Conservation (phyloP, 192 early-diverging fungal species). For the Coemansia umbellata region DNA sequence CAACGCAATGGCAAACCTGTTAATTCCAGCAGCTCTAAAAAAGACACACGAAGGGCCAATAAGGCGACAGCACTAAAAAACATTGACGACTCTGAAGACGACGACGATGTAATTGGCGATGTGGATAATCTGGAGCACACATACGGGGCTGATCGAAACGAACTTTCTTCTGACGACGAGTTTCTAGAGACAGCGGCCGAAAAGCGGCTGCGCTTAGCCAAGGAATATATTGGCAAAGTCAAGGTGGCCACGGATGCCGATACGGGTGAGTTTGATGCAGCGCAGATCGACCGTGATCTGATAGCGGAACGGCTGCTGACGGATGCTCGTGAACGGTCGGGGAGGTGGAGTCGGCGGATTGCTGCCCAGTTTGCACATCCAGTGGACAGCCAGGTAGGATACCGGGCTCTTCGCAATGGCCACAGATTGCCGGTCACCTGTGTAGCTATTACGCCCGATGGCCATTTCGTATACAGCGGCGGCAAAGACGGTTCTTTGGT, state of each 20-base stretch:
- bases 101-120: conserved; percentile 24
- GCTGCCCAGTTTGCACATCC: conserved; percentile 24
- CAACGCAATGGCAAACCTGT: conserved; percentile 22
- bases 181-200: conserved; percentile 85
- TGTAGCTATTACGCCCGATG: conserved; percentile 67
- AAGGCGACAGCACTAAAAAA: neutral
- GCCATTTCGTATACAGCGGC: conserved; percentile 71
- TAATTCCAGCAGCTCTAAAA: neutral
- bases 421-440: conserved; percentile 79
- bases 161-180: conserved; percentile 60
- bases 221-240: conserved; percentile 83
- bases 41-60: neutral
- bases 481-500: conserved; percentile 92
- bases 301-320: conserved; percentile 81
- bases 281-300: conserved; percentile 87
- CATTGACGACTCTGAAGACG: conserved; percentile 7
- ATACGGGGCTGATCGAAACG: conserved; percentile 13
- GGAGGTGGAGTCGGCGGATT: conserved; percentile 34
- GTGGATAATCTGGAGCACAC: conserved; percentile 33
- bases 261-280: conserved; percentile 80
- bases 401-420: conserved; percentile 32
- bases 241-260: conserved; percentile 53
- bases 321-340: conserved; percentile 59
- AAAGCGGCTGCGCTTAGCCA: conserved; percentile 90
- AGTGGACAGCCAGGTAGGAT: neutral